phyloP scores from a whole-genome alignment of 1,139 yeast genomes.

The Blastobotrys elegans region DNA sequence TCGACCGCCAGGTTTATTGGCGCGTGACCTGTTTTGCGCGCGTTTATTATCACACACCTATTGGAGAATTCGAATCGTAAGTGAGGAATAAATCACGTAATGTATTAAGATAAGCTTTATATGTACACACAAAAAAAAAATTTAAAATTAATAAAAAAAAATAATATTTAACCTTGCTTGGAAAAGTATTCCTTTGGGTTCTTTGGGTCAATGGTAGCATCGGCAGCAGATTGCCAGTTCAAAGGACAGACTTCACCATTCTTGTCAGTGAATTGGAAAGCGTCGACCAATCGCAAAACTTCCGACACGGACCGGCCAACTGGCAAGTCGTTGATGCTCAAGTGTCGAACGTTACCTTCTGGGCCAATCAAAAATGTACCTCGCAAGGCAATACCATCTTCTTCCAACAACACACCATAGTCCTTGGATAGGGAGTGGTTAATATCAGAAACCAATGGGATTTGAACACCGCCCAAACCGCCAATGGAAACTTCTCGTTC shows the following conservation, averaged over 20 bases:
- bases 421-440: conserved; percentile 91
- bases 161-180: conserved; percentile 41
- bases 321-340: conserved; percentile 96
- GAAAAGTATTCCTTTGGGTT: conserved; percentile 79
- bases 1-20: too few relatives aligned
- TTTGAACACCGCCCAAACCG: conserved; percentile 92
- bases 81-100: too few relatives aligned
- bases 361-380: conserved; percentile 98
- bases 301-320: conserved; percentile 99
- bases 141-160: background rate
- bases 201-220: conserved; percentile 77
- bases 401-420: conserved; percentile 96
- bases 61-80: too few relatives aligned
- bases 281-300: conserved; percentile 94
- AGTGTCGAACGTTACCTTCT: conserved; percentile 87
- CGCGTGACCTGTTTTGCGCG: too few relatives aligned
- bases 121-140: background rate
- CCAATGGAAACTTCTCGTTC: conserved; percentile 95
- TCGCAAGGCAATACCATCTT: conserved; percentile 94
- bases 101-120: too few relatives aligned
- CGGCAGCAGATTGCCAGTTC: conserved; percentile 95
- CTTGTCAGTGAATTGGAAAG: conserved; percentile 98
- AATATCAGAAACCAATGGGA: conserved; percentile 94
- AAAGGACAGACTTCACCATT: conserved; percentile 99
- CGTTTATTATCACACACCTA: too few relatives aligned